A percentile compares a stretch with the other conserved stretches of the same genome.
Evolutionary conservation across 352 stramenopile species (phyloP).

Genomic region (Globisporangium irregulare): DNA sequence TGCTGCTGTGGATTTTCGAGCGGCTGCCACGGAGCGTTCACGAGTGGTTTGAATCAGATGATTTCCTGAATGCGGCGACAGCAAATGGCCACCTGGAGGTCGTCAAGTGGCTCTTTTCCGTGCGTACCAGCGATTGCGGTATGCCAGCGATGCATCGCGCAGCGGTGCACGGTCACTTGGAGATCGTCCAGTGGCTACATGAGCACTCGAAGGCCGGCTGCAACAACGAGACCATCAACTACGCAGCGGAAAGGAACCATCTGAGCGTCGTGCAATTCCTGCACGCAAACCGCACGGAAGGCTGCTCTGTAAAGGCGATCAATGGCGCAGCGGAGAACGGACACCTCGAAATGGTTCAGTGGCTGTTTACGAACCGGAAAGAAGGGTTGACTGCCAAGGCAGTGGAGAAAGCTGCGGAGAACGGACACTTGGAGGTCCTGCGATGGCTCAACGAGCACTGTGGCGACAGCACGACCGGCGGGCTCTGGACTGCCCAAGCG

Average conservation of each 20-base stretch:
- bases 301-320: conserved; percentile 35
- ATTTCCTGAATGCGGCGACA: conserved; percentile 9
- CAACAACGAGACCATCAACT: conserved; percentile 28
- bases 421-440: conserved; percentile 32
- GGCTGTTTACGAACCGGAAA: conserved; percentile 31
- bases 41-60: conserved; percentile 6
- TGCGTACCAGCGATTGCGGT: conserved; percentile 21
- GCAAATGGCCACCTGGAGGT: conserved; percentile 23
- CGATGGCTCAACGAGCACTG: conserved; percentile 22
- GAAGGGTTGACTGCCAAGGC: conserved; percentile 25
- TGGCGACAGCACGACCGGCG: conserved; percentile 8
- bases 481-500: conserved; percentile 18
- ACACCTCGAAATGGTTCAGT: conserved; percentile 37
- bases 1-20: conserved; percentile 18
- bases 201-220: conserved; percentile 25
- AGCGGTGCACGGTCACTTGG: conserved; percentile 23
- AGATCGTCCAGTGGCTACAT: conserved; percentile 32
- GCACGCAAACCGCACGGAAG: conserved; percentile 23
- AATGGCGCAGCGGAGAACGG: conserved; percentile 34
- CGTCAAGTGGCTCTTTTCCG: conserved; percentile 20
- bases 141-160: conserved; percentile 35
- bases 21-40: not conserved
- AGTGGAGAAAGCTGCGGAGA: conserved; percentile 37
- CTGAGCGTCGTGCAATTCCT: conserved; percentile 37
- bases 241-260: conserved; percentile 30